Conservation (phyloP, 495 filamentous ascomycete genomes). For the Penicillium nucicola region DNA sequence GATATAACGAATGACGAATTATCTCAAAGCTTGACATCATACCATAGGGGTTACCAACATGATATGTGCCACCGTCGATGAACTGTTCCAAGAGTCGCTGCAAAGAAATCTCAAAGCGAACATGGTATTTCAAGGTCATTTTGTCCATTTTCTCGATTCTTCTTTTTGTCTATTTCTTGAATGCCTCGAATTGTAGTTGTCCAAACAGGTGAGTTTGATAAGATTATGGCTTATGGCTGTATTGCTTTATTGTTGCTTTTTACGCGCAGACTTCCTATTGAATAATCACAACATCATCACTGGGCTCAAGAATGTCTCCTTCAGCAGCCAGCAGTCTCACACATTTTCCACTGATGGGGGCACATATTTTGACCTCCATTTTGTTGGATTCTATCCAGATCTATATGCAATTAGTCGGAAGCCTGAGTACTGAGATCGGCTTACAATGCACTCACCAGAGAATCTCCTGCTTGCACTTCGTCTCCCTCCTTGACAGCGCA, state of each 20-base stretch:
- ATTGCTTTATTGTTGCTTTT: not conserved
- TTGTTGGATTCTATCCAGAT: conserved; percentile 7
- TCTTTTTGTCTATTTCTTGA: no score
- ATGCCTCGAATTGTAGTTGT: no score
- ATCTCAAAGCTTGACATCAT: no score
- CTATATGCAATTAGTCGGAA: not conserved
- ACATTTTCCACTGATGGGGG: conserved; percentile 4
- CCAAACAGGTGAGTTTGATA: no score
- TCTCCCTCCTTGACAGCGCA: conserved; percentile 3
- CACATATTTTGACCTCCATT: conserved; percentile 5
- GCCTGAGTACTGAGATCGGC: not conserved
- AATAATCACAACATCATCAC: conserved; percentile 4
- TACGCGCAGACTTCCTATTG: not conserved
- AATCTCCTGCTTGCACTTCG: not conserved
- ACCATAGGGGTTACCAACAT: no score
- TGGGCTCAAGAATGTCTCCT: conserved; percentile 5
- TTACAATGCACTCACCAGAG: not conserved
- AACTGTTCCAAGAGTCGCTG: no score
- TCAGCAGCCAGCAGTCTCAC: not conserved
- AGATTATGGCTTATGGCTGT: no score
- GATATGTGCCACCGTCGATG: no score
- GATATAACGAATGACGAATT: no score
- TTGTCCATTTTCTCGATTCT: no score
- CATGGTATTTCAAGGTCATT: no score
- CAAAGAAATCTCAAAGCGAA: no score